Evolutionary conservation across 371 early-diverging fungal species (phyloP).

Genomic region (Mucor irregularis): DNA sequence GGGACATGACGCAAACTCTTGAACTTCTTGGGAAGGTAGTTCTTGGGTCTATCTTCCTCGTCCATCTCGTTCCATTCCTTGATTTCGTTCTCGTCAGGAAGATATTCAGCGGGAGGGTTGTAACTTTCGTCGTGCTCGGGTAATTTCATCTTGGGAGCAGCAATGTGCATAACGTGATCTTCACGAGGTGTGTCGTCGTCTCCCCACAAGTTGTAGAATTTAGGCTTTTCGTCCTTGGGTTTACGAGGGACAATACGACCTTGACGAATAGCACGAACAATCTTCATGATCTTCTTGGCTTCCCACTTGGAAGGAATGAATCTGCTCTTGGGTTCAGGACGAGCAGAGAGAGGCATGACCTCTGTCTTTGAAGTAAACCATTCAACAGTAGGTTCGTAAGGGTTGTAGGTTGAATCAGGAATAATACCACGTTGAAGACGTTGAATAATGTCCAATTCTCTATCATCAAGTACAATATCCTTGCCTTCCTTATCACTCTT

Average conservation of each 20-base stretch:
- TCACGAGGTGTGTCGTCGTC: conserved; percentile 64
- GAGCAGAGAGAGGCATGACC: conserved; percentile 76
- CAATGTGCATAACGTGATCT: conserved; percentile 77
- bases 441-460: conserved; percentile 91
- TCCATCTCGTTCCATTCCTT: conserved; percentile 79
- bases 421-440: conserved; percentile 79
- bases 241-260: conserved; percentile 81
- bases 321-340: conserved; percentile 93
- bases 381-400: conserved; percentile 91
- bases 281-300: conserved; percentile 90
- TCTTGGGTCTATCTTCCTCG: conserved; percentile 76
- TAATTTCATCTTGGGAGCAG: conserved; percentile 88
- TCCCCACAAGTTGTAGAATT: conserved; percentile 88
- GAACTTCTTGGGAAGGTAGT: conserved; percentile 86
- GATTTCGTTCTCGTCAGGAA: conserved; percentile 80
- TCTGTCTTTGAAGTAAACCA: conserved; percentile 88
- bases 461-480: conserved; percentile 79
- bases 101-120: conserved; percentile 97
- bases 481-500: conserved; percentile 79
- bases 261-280: conserved; percentile 91
- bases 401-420: conserved; percentile 84
- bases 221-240: conserved; percentile 62
- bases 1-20: conserved; percentile 82
- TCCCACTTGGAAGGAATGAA: conserved; percentile 96
- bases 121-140: conserved; percentile 95